Conservation (phyloP, 352 stramenopile species). For the Phytophthora multivora region DNA sequence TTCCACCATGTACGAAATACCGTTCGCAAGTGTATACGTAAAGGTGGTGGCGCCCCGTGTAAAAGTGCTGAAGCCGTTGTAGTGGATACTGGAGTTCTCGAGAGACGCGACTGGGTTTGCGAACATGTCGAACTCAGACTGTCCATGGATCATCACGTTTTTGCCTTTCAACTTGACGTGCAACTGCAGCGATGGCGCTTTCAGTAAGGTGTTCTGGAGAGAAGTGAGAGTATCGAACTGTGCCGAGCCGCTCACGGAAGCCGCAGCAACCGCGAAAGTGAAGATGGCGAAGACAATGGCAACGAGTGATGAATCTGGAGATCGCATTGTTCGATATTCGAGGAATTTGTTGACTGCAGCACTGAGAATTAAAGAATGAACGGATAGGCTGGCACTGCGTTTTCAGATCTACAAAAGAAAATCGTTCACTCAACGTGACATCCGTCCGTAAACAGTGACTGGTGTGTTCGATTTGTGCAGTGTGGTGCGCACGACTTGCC, state of each 20-base stretch:
- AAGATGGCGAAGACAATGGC: neutral
- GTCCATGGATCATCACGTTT: constrained; percentile 20
- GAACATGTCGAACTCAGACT: constrained; percentile 33
- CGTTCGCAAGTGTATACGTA: constrained; percentile 29
- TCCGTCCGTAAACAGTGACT: too few species aligned
- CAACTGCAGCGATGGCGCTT: constrained; percentile 21
- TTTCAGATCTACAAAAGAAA: too few species aligned
- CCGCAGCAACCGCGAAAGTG: neutral
- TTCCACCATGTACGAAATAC: constrained; percentile 22
- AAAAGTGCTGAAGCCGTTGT: constrained; percentile 27
- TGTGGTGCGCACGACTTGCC: too few species aligned
- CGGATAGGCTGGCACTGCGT: too few species aligned
- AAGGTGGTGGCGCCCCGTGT: constrained; percentile 2
- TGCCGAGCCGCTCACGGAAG: neutral
- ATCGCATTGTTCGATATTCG: too few species aligned
- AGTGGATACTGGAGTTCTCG: constrained; percentile 9
- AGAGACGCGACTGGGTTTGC: constrained; percentile 18
- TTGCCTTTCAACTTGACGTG: constrained; percentile 26
- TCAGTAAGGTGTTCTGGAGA: neutral
- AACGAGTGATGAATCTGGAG: too few species aligned
- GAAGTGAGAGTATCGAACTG: neutral
- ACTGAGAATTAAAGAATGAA: too few species aligned
- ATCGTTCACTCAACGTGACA: too few species aligned
- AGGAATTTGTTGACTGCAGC: too few species aligned
- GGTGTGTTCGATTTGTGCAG: too few species aligned